A percentile compares a stretch with the other conserved stretches of the same genome.
phyloP scores from a whole-genome alignment of 768 basidiomycete species.

The Phlebiopsis flavidoalba region DNA sequence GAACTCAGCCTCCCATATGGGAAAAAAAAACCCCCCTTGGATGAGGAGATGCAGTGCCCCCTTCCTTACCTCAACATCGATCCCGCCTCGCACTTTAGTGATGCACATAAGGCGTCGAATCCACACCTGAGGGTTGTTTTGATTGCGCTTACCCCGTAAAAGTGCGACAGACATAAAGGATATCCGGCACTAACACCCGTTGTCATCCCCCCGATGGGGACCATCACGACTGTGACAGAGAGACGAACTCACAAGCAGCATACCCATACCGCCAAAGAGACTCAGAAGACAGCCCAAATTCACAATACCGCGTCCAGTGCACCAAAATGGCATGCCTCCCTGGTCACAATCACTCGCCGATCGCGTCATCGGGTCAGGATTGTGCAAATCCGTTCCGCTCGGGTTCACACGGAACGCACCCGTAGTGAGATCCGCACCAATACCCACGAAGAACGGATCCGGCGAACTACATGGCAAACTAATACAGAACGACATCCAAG shows the following conservation, averaged over 20 bases:
- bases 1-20: no score
- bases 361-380: constrained; percentile 43
- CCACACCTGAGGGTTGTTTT: constrained; percentile 36
- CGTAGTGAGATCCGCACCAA: constrained; percentile 49
- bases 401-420: constrained; percentile 53
- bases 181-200: constrained; percentile 38
- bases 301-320: constrained; percentile 55
- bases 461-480: constrained; percentile 64
- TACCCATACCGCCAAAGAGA: constrained; percentile 41
- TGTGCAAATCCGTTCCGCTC: constrained; percentile 76
- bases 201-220: background rate
- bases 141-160: constrained; percentile 24
- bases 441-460: constrained; percentile 67
- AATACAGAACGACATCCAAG: background rate
- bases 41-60: background rate
- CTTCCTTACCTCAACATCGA: constrained; percentile 20
- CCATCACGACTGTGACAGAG: background rate
- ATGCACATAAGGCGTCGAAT: constrained; percentile 42
- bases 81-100: no score
- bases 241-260: constrained; percentile 51
- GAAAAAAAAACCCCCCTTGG: background rate
- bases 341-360: constrained; percentile 25
- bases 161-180: constrained; percentile 36
- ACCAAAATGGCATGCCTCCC: constrained; percentile 41
- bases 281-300: constrained; percentile 70